Evolutionary conservation across 2,329 filamentous ascomycete species (phyloP), one percentile per base, ranked within the genome.

Genomic region (Neonectria ditissima): DNA sequence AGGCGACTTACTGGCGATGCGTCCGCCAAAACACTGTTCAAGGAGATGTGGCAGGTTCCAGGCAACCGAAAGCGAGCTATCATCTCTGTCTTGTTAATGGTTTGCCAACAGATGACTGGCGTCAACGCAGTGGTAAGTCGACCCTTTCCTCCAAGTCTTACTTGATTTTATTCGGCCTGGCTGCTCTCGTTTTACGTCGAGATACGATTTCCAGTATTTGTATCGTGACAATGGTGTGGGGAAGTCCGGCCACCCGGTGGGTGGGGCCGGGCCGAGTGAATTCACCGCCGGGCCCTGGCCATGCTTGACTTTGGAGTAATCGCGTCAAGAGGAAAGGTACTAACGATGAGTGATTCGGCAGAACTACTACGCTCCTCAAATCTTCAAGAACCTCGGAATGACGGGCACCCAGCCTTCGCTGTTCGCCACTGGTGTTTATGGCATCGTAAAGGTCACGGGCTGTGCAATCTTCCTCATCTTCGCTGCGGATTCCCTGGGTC

Each of bases 91-190:
- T 41, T 79, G 2, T 77, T 87, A 55, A 82, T 89, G 89, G 80
- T 91, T 41, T 92, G 88, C 75, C 90, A 93, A 75, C 90, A 92
- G 75, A 90, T 92, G 86, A 92, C 90, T 0, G 89, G 89, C n/a
- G 78, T 79, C 22, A 82, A 81, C 59, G 77, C 80, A 13, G 68
- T 72, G 11, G 66, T 68, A 50, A 65, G 66, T 65, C 16, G 18
- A 1, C n/a, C n/a, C n/a, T 34, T 34, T 34, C 7, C 24, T 4
- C 24, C 4, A 6, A 26, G 24, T 4, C 2, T 16, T 37, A 16
- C 8, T 16, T 30, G 2, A 9, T 9, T 30, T 8, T 30, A 5
- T 26, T 26, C 6, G 24, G 24, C 6, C 24, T 26, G 24, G 4
- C 24, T 26, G 4, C 24, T 26, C 4, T 26, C 24, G 24, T 26